Percentiles rank a stretch among this genome's conserved stretches.
These are phyloP conservation scores for Gryganskiella cystojenkinii DNA, from an alignment of 192 early-diverging fungal genomes.

Conservation along the genomic window DNA sequence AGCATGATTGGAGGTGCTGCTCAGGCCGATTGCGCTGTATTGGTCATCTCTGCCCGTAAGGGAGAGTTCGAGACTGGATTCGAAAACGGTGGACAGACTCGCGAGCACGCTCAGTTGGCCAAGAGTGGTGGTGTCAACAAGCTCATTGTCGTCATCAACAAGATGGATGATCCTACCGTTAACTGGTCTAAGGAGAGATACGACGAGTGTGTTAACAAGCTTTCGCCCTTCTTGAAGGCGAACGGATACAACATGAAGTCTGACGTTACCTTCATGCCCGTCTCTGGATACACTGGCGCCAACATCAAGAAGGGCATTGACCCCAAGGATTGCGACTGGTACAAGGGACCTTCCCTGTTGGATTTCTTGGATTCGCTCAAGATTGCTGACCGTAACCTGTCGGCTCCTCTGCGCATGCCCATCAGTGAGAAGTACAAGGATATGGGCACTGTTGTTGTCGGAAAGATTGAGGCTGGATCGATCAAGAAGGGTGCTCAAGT, in stretches of 20 bases:
- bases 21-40: slow-evolving; percentile 94
- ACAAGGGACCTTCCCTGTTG: slow-evolving; percentile 84
- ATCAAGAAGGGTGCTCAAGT: slow-evolving; percentile 86
- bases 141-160: slow-evolving; percentile 93
- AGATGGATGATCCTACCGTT: slow-evolving; percentile 99
- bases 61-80: slow-evolving; percentile 99
- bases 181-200: slow-evolving; percentile 90
- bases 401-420: slow-evolving; percentile 91
- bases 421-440: slow-evolving; percentile 95
- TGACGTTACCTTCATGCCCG: slow-evolving; percentile 87
- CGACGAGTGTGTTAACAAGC: slow-evolving; percentile 85
- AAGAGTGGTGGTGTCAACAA: slow-evolving; percentile 94
- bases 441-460: slow-evolving; percentile 93
- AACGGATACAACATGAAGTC: slow-evolving; percentile 83
- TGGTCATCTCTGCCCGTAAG: slow-evolving; percentile 93
- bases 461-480: slow-evolving; percentile 93
- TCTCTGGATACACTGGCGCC: slow-evolving; percentile 95
- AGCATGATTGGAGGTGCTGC: slow-evolving; percentile 95
- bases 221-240: slow-evolving; percentile 86
- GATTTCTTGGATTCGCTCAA: slow-evolving; percentile 84
- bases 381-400: slow-evolving; percentile 83
- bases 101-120: slow-evolving; percentile 94
- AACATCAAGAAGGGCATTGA: slow-evolving; percentile 89
- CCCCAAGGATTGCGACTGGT: slow-evolving; percentile 72
- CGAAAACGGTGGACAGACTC: slow-evolving; percentile 97